These are phyloP conservation scores for Rostrohypoxylon terebratum DNA, from an alignment of 495 filamentous ascomycete species.

Conservation along the genomic window DNA sequence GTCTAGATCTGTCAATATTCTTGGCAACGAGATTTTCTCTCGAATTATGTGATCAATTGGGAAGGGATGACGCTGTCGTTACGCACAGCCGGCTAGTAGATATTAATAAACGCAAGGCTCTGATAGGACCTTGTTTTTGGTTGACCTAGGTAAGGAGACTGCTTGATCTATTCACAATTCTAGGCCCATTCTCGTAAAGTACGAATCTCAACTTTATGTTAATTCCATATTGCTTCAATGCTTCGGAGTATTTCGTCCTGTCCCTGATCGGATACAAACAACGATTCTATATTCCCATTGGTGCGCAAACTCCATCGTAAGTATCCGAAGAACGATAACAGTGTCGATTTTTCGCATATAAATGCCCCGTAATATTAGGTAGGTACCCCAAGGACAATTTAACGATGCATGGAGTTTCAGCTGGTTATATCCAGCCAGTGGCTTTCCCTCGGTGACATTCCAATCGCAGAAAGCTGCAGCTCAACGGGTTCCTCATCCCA, in stretches of 20 bases:
- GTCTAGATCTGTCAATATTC: background rate
- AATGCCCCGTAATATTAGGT: background rate
- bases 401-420: background rate
- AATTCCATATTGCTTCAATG: background rate
- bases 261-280: background rate
- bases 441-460: background rate
- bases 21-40: background rate
- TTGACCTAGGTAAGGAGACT: background rate
- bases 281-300: background rate
- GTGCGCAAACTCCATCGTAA: background rate
- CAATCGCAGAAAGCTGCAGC: background rate
- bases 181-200: background rate
- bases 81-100: background rate
- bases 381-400: background rate
- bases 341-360: background rate
- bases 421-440: background rate
- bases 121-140: background rate
- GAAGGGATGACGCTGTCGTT: background rate
- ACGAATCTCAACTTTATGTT: background rate
- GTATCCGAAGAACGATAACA: background rate
- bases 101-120: background rate
- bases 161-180: background rate
- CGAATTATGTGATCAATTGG: background rate
- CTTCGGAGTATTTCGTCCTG: background rate
- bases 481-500: too few relatives aligned